Conservation (phyloP, 768 basidiomycete species). For the Suillus subalutaceus region DNA sequence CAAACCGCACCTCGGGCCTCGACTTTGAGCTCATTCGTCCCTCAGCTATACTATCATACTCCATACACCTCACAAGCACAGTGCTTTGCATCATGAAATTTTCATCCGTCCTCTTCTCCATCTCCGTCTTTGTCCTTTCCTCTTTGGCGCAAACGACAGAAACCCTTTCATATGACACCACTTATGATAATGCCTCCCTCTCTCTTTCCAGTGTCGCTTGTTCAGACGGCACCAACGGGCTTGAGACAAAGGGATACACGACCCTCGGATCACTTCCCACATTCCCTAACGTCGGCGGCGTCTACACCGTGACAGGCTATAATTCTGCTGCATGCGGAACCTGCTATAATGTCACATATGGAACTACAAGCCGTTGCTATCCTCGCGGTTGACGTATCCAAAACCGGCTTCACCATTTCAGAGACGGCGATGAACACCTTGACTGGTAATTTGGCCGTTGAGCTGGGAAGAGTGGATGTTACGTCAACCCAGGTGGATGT, state of each 20-base stretch:
- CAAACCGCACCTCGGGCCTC: neutral
- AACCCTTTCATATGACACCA: slow-evolving; percentile 40
- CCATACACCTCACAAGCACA: neutral
- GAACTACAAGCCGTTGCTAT: slow-evolving; percentile 46
- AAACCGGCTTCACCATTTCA: slow-evolving; percentile 41
- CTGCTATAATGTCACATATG: slow-evolving; percentile 35
- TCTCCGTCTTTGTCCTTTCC: slow-evolving; percentile 20
- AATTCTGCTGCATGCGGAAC: slow-evolving; percentile 30
- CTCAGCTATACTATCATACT: neutral
- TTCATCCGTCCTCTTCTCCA: slow-evolving; percentile 18
- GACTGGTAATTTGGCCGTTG: slow-evolving; percentile 18
- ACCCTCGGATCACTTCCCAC: slow-evolving; percentile 41
- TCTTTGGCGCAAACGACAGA: slow-evolving; percentile 25
- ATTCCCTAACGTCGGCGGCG: slow-evolving; percentile 42
- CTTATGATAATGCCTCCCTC: slow-evolving; percentile 35
- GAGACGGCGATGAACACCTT: slow-evolving; percentile 29
- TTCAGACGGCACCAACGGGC: slow-evolving; percentile 41
- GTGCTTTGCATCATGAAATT: slow-evolving; percentile 29
- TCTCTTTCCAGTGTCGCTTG: slow-evolving; percentile 38
- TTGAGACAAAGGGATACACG: slow-evolving; percentile 35
- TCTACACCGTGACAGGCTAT: slow-evolving; percentile 23
- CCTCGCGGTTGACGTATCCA: slow-evolving; percentile 56
- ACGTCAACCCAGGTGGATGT: slow-evolving; percentile 8
- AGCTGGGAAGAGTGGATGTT: slow-evolving; percentile 25
- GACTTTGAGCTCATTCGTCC: neutral